Evolutionary conservation across 768 basidiomycete species (phyloP), one percentile per base, ranked within the genome.

Genomic region (Leccinum subtestaceum): DNA sequence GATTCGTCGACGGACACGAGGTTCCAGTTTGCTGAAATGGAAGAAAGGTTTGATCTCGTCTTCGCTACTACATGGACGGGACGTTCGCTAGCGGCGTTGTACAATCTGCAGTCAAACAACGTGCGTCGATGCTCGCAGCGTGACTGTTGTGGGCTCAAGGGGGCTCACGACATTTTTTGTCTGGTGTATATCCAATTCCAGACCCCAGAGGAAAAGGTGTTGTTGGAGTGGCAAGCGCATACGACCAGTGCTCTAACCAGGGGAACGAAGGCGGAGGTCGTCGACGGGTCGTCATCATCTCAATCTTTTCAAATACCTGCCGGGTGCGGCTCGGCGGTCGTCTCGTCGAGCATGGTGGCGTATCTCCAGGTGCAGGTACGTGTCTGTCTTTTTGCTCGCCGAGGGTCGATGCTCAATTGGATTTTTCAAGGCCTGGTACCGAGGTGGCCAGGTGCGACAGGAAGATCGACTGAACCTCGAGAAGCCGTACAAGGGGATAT

Each of bases 171-270:
- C 27, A 1, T 27, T 27, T 7, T 27, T 27, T 27, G 25, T 27
- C 5, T 25, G 0, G 25, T 27, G 6, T 27, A 1, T 75, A 75
- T 97, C 64, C 86, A 90, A 58, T 78, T 84, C 1, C 84, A 88
- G 69, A 79, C 80, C 13, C 79, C 84, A 15, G 74, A 79, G 19
- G 88, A 92, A 60, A 85, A 82, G 2, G 65, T 72, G 6, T 77
- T 97, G 3, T 85, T 98, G 65, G 78, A 84, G 63, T 80, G 84
- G 0, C 93, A 98, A 69, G 66, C 81, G 3, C 72, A 85, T 1
- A 94, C 94, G 11, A 88, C 98, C 61, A 76, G 84, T 7, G 81
- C 90, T 17, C 79, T 99, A 40, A 91, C 87, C 59, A 99, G 98
- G 75, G 93, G 94, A 12, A 91, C 89, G 69, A 84, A 80, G 52